Percentiles rank a stretch among this genome's conserved stretches.
These are phyloP conservation scores for Suzukiozyma palmioleophila DNA, from an alignment of 1,139 yeast species.

Conservation along the genomic window DNA sequence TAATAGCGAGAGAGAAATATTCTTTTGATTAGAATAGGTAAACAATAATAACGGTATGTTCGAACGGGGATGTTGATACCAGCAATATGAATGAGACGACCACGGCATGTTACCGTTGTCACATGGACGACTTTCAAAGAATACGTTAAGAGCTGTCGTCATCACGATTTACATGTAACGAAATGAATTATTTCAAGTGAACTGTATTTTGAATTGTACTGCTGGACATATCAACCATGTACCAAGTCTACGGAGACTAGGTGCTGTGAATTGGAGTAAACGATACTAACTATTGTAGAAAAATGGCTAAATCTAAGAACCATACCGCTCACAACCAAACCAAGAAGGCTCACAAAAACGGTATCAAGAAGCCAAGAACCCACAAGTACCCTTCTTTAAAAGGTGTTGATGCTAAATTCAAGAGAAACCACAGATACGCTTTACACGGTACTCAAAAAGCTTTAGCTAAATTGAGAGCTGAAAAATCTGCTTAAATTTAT, in stretches of 20 bases:
- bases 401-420: slow-evolving; percentile 99
- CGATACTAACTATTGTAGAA: slow-evolving; percentile 14
- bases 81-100: too few species aligned
- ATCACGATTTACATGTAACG: too few species aligned
- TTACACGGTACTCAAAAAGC: slow-evolving; percentile 96
- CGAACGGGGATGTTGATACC: too few species aligned
- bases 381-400: slow-evolving; percentile 96
- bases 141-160: too few species aligned
- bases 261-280: too few species aligned
- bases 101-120: too few species aligned
- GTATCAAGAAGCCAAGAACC: slow-evolving; percentile 98
- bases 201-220: too few species aligned
- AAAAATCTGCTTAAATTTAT: slow-evolving; percentile 25
- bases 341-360: slow-evolving; percentile 99
- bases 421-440: slow-evolving; percentile 99
- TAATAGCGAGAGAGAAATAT: background rate
- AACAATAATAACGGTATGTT: background rate
- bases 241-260: too few species aligned
- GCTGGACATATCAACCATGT: too few species aligned
- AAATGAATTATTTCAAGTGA: too few species aligned
- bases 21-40: background rate
- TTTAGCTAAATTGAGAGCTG: slow-evolving; percentile 73
- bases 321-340: slow-evolving; percentile 99
- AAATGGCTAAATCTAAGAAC: slow-evolving; percentile 98
- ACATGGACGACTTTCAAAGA: too few species aligned